Percentiles rank a stretch among this genome's conserved stretches.
Conservation (phyloP, 305 asterid genomes). For the Fraxinus greggii region DNA sequence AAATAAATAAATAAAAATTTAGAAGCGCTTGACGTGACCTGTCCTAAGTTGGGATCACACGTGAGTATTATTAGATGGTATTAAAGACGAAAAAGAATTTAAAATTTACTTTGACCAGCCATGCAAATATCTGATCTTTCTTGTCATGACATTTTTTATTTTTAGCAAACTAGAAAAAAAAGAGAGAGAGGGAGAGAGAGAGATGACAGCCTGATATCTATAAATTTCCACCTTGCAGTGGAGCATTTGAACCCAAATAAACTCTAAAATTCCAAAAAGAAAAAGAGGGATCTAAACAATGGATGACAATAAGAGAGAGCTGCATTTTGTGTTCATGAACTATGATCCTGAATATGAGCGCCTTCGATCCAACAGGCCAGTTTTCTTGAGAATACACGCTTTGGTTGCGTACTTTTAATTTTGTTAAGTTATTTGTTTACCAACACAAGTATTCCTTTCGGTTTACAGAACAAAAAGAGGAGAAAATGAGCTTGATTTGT, state of each 20-base stretch:
- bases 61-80: too few relatives aligned
- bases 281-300: slow-evolving; percentile 15
- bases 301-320: slow-evolving; percentile 42
- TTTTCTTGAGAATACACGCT: background rate
- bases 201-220: background rate
- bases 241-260: background rate
- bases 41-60: too few relatives aligned
- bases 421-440: background rate
- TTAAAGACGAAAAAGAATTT: too few relatives aligned
- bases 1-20: too few relatives aligned
- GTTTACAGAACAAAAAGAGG: slow-evolving; percentile 51
- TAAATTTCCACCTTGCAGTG: background rate
- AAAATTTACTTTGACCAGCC: background rate
- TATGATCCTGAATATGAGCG: slow-evolving; percentile 83
- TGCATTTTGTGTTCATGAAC: slow-evolving; percentile 81
- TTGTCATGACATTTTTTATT: background rate
- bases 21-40: too few relatives aligned
- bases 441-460: background rate
- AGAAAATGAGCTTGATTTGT: slow-evolving; percentile 55
- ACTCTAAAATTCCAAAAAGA: background rate
- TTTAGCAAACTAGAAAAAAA: background rate
- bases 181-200: background rate
- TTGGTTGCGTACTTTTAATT: background rate
- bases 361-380: slow-evolving; percentile 67
- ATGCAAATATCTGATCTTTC: background rate